phyloP scores from a whole-genome alignment of 768 basidiomycete genomes.

The Boletus patriciae region DNA sequence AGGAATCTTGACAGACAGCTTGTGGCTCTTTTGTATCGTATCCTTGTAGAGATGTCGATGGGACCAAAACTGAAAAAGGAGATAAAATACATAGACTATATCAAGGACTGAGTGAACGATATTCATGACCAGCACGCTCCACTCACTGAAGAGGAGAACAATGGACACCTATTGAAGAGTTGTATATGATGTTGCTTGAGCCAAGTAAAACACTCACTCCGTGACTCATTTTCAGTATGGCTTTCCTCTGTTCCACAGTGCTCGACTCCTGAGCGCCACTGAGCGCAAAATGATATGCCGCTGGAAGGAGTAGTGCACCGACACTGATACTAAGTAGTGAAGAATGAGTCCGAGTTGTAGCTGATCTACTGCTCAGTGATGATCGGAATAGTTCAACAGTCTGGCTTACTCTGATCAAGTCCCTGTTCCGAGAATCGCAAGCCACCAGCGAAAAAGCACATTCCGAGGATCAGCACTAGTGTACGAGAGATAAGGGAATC shows the following conservation, averaged over 20 bases:
- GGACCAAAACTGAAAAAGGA: slow-evolving; percentile 58
- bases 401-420: slow-evolving; percentile 63
- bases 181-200: not conserved
- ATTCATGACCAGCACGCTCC: not conserved
- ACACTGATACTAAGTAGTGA: slow-evolving; percentile 78
- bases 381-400: not conserved
- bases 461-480: slow-evolving; percentile 76
- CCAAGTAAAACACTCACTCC: slow-evolving; percentile 39
- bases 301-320: slow-evolving; percentile 74
- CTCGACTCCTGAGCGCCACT: slow-evolving; percentile 20
- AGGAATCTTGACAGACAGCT: slow-evolving; percentile 35
- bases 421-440: slow-evolving; percentile 77
- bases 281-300: slow-evolving; percentile 70
- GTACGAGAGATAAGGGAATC: slow-evolving; percentile 7
- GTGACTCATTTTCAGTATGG: slow-evolving; percentile 51
- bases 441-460: slow-evolving; percentile 90
- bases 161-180: slow-evolving; percentile 43
- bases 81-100: slow-evolving; percentile 50
- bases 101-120: not conserved
- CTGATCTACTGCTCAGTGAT: slow-evolving; percentile 26
- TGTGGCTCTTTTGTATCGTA: slow-evolving; percentile 45
- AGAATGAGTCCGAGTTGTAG: slow-evolving; percentile 68
- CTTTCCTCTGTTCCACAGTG: slow-evolving; percentile 35
- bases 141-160: slow-evolving; percentile 53
- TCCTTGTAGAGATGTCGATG: slow-evolving; percentile 54